Base-by-base conservation (phyloP, 208 protist genomes). In the Leptomonas seymouri region DNA sequence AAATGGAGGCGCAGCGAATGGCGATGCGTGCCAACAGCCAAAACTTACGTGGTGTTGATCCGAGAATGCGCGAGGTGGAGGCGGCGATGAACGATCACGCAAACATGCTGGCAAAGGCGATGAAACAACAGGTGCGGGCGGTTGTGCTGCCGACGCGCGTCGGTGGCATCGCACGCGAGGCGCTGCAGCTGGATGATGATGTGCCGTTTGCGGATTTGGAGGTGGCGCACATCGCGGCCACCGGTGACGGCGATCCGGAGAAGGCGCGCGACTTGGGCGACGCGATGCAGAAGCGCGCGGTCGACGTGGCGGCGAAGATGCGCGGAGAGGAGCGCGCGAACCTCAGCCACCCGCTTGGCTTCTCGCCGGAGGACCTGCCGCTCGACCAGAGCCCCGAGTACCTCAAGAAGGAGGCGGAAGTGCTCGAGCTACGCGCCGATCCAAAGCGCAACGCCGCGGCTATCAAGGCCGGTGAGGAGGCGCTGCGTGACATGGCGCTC, bases 171-270 rank as follows among this genome's bases (percentile, higher is more conserved):
- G 74, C 67, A 16, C 74, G 78, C 31, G 69, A 81, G 49, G 80
- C 77, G 46, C 76, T 95, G 48, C 82, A 67, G 31, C 81, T 95
- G 0, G 86, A 95, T 56, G 75, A 88, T 16, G 90, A 95, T 59
- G 74, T 82, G 67, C 85, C 82, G 11, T 93, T 87, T 63, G 73
- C 70, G 21, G 90, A 95, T 46, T 76, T 91, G 4, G 86, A 95
- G 56, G 76, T 78, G 27, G 89, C 78, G 7, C 74, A 91, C 46
- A 80, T 90, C 51, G 76, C 81, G 51, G 80, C 83, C 9, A 71
- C 71, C 50, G 79, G 80, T 53, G 85, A 90, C 58, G 84, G 75
- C 45, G 82, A 92, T n/a, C 58, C 67, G 18, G 73, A 81, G 61
- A 79, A 78, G 45, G 80, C 68, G 46, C 65, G 49, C n/a, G 77